Percentiles rank a stretch among this genome's conserved stretches.
These are phyloP conservation scores for Lasiosphaeria miniovina DNA, from an alignment of 495 filamentous ascomycete genomes.

Conservation along the genomic window DNA sequence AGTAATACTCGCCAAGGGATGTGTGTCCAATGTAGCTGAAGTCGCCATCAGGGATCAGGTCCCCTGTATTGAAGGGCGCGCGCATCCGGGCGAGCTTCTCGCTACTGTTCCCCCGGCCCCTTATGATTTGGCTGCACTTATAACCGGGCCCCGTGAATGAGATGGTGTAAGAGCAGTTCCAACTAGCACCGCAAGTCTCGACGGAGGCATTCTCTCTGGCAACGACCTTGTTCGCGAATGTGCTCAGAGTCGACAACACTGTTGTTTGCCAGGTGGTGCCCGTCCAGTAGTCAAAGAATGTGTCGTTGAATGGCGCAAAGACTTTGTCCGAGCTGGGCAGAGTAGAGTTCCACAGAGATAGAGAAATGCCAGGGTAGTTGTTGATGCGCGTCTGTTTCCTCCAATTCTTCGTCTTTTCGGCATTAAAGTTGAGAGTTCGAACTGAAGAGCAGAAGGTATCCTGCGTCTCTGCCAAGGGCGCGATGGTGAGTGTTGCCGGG, in stretches of 20 bases:
- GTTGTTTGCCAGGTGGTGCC: constrained; percentile 13
- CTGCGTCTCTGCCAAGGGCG: constrained; percentile 11
- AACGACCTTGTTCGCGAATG: constrained; percentile 16
- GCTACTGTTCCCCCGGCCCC: constrained; percentile 18
- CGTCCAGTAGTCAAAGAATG: constrained; percentile 33
- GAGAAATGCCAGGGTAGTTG: constrained; percentile 16
- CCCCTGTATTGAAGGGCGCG: constrained; percentile 21
- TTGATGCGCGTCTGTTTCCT: constrained; percentile 15
- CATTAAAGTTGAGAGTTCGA: constrained; percentile 31
- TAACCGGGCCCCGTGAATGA: constrained; percentile 26
- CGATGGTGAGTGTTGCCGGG: constrained; percentile 27
- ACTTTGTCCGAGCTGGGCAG: constrained; percentile 9
- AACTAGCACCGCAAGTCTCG: constrained; percentile 28
- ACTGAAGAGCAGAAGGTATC: constrained; percentile 16
- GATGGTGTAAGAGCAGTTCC: constrained; percentile 33
- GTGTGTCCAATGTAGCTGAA: constrained; percentile 21
- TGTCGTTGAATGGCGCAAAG: constrained; percentile 21
- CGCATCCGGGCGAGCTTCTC: constrained; percentile 12
- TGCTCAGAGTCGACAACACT: constrained; percentile 12
- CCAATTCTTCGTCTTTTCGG: constrained; percentile 28
- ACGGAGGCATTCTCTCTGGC: constrained; percentile 17
- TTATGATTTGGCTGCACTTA: constrained; percentile 24
- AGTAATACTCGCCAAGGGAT: constrained; percentile 23
- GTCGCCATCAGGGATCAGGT: constrained; percentile 23
- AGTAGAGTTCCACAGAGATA: constrained; percentile 26